Evolutionary conservation across 2,329 filamentous ascomycete species (phyloP), one percentile per base, ranked within the genome.

Genomic region (Pochonia chlamydosporia): DNA sequence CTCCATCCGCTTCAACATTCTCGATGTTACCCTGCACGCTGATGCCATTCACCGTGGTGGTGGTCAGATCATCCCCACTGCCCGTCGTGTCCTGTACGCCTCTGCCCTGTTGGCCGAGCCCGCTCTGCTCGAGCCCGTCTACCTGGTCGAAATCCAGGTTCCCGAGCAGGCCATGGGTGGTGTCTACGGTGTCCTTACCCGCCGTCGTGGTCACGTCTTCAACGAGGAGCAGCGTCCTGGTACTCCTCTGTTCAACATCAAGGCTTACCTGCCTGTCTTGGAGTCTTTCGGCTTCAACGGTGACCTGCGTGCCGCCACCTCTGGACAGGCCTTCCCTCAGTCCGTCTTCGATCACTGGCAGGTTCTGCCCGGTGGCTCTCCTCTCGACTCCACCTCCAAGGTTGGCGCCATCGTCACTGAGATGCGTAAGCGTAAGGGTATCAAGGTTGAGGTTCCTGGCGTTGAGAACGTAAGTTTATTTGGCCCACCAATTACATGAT

Each of bases 31-130:
- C 64, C 89, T 99, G 55, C 93, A 99, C 82, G 90, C 93, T 67
- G 93, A 99, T 86, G 91, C 93, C 65, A 99, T 99, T 63, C 93
- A 99, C 78, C 91, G 93, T 87, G 93, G 93, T 83, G 91, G 89
- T 83, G 93, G 93, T 71, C 93, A 99, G 79, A 81, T 99, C 75
- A 99, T 99, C 70, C 93, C 93, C 62, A 97, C 93, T 66, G 82
- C 93, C 63, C 90, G 93, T 78, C 93, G 93, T 86, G 93, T 96
- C 64, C 80, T 99, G 66, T 97, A 95, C 78, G 93, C 93, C 65
- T 80, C 93, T 59, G 75, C 89, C 58, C 87, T 99, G 58, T 82
- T 99, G 62, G 91, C 93, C 64, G 83, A 95, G 61, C 93, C 93
- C 59, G 84, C 82, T 73, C 84, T 99, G 55, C 85, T 90, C 63